These are phyloP conservation scores for Suhomyces wounanorum DNA, from an alignment of 1,139 yeast species.

Conservation along the genomic window DNA sequence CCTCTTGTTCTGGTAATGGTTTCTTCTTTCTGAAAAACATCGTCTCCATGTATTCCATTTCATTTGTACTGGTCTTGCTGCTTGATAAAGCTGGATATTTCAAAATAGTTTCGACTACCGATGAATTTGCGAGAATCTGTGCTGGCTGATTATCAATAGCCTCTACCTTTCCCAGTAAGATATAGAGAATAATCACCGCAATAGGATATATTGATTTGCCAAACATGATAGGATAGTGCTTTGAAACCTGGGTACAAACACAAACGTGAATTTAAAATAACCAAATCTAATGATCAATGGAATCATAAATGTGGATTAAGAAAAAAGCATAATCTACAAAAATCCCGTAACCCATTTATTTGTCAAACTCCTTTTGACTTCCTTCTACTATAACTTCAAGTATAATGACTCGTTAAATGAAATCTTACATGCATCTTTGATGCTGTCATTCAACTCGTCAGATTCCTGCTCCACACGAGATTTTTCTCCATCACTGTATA, in stretches of 20 bases:
- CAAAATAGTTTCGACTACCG: background rate
- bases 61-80: slow-evolving; percentile 12
- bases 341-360: slow-evolving; percentile 5
- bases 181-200: too few species aligned
- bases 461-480: slow-evolving; percentile 23
- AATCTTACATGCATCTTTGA: slow-evolving; percentile 28
- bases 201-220: too few species aligned
- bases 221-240: too few species aligned
- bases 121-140: background rate
- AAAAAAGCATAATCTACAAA: slow-evolving; percentile 4
- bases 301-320: too few species aligned
- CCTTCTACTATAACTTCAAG: slow-evolving; percentile 25
- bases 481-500: slow-evolving; percentile 22
- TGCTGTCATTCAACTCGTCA: slow-evolving; percentile 21
- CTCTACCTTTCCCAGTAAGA: background rate
- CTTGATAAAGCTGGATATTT: background rate
- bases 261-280: background rate
- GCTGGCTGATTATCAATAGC: background rate
- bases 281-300: too few species aligned
- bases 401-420: slow-evolving; percentile 30
- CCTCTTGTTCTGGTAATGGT: background rate
- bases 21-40: slow-evolving; percentile 5
- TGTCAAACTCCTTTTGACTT: background rate
- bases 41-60: slow-evolving; percentile 10
- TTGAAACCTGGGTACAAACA: background rate